These are phyloP conservation scores for Fomitopsis betulina DNA, from an alignment of 1,284 basidiomycete species.

Conservation along the genomic window DNA sequence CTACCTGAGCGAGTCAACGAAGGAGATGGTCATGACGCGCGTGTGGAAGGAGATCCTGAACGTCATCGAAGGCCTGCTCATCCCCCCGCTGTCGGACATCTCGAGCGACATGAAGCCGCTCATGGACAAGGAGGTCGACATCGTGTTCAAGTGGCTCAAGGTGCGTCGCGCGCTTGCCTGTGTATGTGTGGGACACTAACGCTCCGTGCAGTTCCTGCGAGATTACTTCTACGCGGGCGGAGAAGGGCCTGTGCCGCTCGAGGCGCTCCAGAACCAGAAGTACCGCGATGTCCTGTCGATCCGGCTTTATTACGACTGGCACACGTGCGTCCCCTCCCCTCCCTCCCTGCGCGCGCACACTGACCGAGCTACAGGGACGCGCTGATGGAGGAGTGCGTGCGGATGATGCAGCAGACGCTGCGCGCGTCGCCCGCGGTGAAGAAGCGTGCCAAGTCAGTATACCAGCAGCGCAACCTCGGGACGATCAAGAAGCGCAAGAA, in stretches of 20 bases:
- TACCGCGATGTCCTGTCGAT: conserved; percentile 91
- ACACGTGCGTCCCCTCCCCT: conserved; percentile 52
- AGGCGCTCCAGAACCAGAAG: conserved; percentile 92
- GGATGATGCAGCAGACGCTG: conserved; percentile 84
- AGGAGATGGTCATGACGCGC: conserved; percentile 89
- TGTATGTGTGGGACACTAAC: background rate
- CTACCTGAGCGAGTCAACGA: conserved; percentile 78
- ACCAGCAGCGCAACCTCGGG: conserved; percentile 86
- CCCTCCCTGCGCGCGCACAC: conserved; percentile 8
- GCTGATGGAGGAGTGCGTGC: conserved; percentile 94
- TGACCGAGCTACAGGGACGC: conserved; percentile 55
- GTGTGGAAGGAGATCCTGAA: conserved; percentile 96
- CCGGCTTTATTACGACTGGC: conserved; percentile 91
- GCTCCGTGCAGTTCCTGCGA: conserved; percentile 66
- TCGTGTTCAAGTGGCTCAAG: conserved; percentile 98
- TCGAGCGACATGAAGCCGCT: conserved; percentile 88
- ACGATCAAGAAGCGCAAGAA: conserved; percentile 95
- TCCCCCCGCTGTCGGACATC: conserved; percentile 90
- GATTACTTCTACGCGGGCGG: conserved; percentile 97
- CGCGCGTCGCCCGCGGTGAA: conserved; percentile 71
- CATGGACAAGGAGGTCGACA: conserved; percentile 93
- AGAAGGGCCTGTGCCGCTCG: conserved; percentile 84
- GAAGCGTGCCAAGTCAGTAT: conserved; percentile 89
- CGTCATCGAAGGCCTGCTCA: conserved; percentile 85
- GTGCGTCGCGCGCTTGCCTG: conserved; percentile 34